phyloP scores from a whole-genome alignment of 441 rosid genomes.

The Lepidium campestre region DNA sequence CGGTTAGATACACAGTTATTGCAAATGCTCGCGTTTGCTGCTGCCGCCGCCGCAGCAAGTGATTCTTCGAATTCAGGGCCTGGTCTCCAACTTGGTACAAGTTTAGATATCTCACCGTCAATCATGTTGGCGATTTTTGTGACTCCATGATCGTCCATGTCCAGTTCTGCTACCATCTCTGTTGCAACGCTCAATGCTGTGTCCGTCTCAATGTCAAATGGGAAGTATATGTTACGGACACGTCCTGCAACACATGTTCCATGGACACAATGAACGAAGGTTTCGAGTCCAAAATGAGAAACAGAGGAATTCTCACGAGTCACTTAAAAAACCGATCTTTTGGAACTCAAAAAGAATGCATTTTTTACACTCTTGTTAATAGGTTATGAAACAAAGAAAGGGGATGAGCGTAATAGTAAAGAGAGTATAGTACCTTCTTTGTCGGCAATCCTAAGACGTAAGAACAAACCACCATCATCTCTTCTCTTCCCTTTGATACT shows the following conservation, averaged over 20 bases:
- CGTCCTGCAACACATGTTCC: constrained; percentile 44
- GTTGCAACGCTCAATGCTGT: constrained; percentile 86
- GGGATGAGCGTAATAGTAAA: neutral
- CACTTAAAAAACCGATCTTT: neutral
- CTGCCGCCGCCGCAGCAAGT: constrained; percentile 34
- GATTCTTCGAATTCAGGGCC: constrained; percentile 65
- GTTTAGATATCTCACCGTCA: constrained; percentile 73
- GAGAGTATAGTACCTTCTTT: constrained; percentile 60
- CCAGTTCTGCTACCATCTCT: constrained; percentile 95
- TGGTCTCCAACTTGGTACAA: constrained; percentile 77
- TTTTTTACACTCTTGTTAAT: neutral
- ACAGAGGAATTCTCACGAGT: neutral
- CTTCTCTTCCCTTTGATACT: constrained; percentile 76
- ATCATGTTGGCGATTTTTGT: constrained; percentile 86
- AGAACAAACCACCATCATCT: constrained; percentile 62
- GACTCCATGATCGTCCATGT: constrained; percentile 82
- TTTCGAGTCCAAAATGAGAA: neutral
- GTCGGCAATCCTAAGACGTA: constrained; percentile 80
- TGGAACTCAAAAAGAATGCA: neutral
- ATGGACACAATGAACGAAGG: neutral
- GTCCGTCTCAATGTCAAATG: constrained; percentile 71
- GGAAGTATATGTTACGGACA: constrained; percentile 82
- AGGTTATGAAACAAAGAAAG: neutral
- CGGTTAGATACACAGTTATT: constrained; percentile 71
- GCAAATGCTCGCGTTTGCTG: constrained; percentile 44